phyloP scores from a whole-genome alignment of 2,329 filamentous ascomycete genomes.

The Elsinoe necatrix region DNA sequence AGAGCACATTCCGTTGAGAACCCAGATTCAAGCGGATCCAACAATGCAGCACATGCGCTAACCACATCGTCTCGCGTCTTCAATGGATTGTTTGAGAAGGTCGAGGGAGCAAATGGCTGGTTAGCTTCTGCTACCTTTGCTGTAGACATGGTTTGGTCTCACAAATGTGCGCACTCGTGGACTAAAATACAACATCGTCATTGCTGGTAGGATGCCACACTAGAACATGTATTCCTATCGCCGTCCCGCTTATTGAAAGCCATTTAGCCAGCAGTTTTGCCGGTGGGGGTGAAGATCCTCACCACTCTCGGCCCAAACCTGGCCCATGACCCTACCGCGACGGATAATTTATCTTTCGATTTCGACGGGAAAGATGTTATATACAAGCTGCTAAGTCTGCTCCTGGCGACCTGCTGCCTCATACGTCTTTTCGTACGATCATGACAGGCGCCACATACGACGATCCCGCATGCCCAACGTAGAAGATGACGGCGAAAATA shows the following conservation, averaged over 20 bases:
- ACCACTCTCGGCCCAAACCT: not conserved
- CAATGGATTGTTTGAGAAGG: conserved; percentile 37
- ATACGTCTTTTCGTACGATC: not conserved
- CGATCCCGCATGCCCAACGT: not conserved
- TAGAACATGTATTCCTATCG: not conserved
- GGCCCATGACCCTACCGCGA: not conserved
- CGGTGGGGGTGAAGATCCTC: not conserved
- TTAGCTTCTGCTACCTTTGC: conserved; percentile 31
- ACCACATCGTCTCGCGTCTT: conserved; percentile 35
- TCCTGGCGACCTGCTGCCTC: no score
- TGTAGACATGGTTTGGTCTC: conserved; percentile 15
- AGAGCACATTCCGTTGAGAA: conserved; percentile 60
- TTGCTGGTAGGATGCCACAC: not conserved
- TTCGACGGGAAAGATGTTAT: no score
- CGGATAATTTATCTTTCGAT: not conserved
- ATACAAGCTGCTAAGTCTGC: no score
- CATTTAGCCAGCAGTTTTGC: conserved; percentile 1
- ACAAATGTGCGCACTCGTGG: not conserved
- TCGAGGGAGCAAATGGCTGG: conserved; percentile 34
- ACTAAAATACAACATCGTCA: not conserved
- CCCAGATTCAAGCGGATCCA: conserved; percentile 63
- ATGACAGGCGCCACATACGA: not conserved
- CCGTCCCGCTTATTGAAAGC: not conserved
- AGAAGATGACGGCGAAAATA: conserved; percentile 17
- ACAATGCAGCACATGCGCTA: conserved; percentile 42